Evolutionary conservation across 2,329 filamentous ascomycete species (phyloP), one percentile per base, ranked within the genome.

Genomic region (Ophiocordyceps unilateralis): DNA sequence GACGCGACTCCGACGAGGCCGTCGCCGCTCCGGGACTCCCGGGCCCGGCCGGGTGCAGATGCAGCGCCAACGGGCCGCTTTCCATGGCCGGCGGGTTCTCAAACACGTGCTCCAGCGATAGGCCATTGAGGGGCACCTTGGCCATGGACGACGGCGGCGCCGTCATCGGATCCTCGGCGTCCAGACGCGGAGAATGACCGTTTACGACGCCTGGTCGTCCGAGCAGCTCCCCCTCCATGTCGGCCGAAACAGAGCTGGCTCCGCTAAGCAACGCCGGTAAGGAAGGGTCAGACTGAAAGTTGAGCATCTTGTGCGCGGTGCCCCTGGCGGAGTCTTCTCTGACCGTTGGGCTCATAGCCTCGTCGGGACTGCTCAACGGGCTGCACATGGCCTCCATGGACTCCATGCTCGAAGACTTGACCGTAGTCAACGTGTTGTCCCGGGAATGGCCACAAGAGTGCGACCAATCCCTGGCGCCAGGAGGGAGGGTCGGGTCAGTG

Each of bases 201-300:
- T 60, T 61, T 7, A 71, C 59, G 6, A 65, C 58, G 5, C 66
- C 68, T 10, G 70, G 71, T 20, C 59, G 63, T 43, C 68, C 59
- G 3, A 78, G 60, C 34, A 77, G 72, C 41, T 80, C 76, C 1
- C 69, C 72, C 47, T 81, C 76, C 20, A 70, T 62, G 49, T 79
- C 76, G 1, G 72, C 74, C 14, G 74, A 80, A 10, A 79, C 68
- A 2, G 76, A 81, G 51, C 75, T 78, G 9, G 75, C 73, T 11
- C 76, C 73, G 44, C 76, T 80, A 11, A 80, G 63, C 8, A 80
- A 60, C 7, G 76, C 75, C 11, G 76, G 76, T 3, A 81, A 58
- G 5, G 76, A 81, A 0, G 75, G 76, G 42, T 80, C 76, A 3
- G 76, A 80, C 44, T 72, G 73, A 54, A 77, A 78, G 3, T 62